Percentiles rank a stretch among this genome's conserved stretches.
Evolutionary conservation across 2,329 filamentous ascomycete species (phyloP).

Genomic region (Tolypocladium guangdongense): DNA sequence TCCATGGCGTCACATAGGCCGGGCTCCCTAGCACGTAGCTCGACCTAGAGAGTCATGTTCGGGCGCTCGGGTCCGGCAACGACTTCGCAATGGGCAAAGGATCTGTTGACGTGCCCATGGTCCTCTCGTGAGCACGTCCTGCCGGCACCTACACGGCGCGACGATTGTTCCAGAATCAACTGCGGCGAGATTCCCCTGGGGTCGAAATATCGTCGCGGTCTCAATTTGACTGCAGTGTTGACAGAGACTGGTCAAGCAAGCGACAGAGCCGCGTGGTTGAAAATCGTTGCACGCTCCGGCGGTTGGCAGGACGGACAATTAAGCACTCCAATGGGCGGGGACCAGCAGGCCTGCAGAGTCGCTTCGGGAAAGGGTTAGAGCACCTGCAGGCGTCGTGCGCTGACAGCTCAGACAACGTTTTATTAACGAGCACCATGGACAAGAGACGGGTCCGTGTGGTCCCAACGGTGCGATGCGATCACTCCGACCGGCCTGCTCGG

Average conservation of each 20-base stretch:
- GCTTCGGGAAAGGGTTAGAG: neutral
- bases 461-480: neutral
- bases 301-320: neutral
- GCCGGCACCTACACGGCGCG: neutral
- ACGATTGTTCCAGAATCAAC: neutral
- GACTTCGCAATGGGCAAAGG: neutral
- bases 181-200: neutral
- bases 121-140: neutral
- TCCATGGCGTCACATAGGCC: slow-evolving; percentile 14
- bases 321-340: neutral
- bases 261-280: neutral
- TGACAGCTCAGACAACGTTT: neutral
- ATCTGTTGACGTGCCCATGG: neutral
- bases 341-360: neutral
- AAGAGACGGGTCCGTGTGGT: neutral
- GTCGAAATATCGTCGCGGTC: too few species aligned
- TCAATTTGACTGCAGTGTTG: neutral
- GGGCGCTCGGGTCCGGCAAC: neutral
- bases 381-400: neutral
- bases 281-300: neutral
- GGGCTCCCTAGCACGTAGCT: slow-evolving; percentile 4
- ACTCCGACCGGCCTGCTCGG: neutral
- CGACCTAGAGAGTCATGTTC: neutral
- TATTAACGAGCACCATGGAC: neutral
- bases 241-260: neutral